phyloP scores from a whole-genome alignment of 768 basidiomycete genomes.

The Serendipita sp. region DNA sequence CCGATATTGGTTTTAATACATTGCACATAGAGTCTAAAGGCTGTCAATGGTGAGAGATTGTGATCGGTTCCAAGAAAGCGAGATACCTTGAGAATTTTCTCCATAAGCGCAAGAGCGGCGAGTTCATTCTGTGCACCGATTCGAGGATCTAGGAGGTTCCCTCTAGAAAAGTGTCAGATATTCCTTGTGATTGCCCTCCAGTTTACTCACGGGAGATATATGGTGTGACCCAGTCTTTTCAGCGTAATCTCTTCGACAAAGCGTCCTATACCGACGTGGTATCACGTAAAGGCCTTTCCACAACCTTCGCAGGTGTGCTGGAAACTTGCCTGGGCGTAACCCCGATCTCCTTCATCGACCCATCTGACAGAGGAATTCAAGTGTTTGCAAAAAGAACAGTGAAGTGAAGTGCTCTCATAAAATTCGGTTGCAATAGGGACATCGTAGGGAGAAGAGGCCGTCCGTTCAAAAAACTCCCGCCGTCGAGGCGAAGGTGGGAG shows the following conservation, averaged over 20 bases:
- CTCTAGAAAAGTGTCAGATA: background rate
- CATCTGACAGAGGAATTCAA: background rate
- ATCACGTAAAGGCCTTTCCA: background rate
- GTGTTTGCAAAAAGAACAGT: background rate
- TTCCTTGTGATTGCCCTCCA: slow-evolving; percentile 25
- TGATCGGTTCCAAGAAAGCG: background rate
- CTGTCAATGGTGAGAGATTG: background rate
- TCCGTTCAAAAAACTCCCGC: background rate
- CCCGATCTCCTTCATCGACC: background rate
- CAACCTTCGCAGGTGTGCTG: background rate
- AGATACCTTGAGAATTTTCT: background rate
- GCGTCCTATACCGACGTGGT: background rate
- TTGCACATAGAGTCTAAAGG: background rate
- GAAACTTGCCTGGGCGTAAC: background rate
- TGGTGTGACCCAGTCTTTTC: background rate
- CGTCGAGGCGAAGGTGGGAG: background rate
- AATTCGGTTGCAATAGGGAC: background rate
- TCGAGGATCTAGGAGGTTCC: background rate
- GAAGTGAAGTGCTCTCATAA: background rate
- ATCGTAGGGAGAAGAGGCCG: background rate
- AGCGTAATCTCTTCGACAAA: background rate
- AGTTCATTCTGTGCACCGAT: background rate
- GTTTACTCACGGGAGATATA: background rate
- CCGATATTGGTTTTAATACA: background rate
- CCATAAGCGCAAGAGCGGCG: background rate